Base-by-base conservation (phyloP, 805 yeast genomes). In the Candida alai region DNA sequence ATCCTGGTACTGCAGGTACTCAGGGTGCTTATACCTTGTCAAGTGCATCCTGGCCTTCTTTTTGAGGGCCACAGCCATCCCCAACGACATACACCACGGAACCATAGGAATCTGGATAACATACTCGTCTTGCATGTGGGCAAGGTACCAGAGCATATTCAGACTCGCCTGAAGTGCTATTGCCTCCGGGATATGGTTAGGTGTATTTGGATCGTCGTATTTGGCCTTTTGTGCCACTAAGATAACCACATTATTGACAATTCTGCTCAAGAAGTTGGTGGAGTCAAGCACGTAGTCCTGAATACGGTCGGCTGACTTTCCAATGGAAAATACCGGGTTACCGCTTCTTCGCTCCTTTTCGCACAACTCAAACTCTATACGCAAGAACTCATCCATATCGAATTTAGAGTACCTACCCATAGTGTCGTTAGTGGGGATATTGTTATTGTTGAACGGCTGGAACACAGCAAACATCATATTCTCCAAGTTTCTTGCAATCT, bases 161-260 rank as follows among this genome's bases (percentile, higher is more conserved):
- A 40, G 45, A 10, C 60, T 40, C 1, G 62, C 61, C 22, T 39
- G 32, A 6, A 43, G 30, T 25, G 57, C 44, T 13, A 38, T 39
- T n/a, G 43, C 36, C 14, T 54, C 57, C 1, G 63, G 57, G 7
- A 52, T 37, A 17, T 40, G 37, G 15, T 49, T 48, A 16, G 52
- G 45, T 6, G 53, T 41, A 16, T 39, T 25, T 2, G 45, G 45
- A 34, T 52, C 43, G 28, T 52, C 56, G 40, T 49, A 56, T 18
- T 49, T 48, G 9, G 46, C 43, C 38, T 58, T 58, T 34, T 56
- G 63, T 6, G 54, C 43, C 2, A 45, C 45, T 17, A 58, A 17
- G 18, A 58, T 49, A 8, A 53, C 43, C 6, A 42, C 41, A 39
- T 58, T 58, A 40, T 51, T 59, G 12, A 56, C 39, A n/a, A 59